Evolutionary conservation across 768 basidiomycete species (phyloP), one percentile per base, ranked within the genome.

Genomic region (Plicaturopsis crispa): DNA sequence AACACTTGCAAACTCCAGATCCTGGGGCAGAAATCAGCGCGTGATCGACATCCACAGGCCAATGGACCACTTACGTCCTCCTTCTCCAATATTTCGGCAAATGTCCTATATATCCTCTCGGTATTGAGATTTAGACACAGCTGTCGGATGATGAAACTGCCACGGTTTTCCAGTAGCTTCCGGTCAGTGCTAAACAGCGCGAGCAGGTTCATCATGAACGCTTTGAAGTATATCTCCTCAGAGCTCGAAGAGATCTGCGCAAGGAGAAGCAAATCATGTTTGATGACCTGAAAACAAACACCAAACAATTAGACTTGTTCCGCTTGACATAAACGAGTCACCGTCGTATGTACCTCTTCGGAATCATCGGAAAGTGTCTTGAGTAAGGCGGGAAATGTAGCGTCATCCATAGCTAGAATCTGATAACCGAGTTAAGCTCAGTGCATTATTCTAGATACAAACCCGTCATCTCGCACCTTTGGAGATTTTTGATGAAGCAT

Each of bases 401-500:
- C 92, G 49, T 97, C 94, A 50, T 97, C 90, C 78, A 94, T 85
- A 0, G 90, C 85, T 31, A 98, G 65, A 44, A 96, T 94, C 93
- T 97, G 35, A 13, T 21, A 5, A 24, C 34, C 7, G 40, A 24
- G 23, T 37, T n/a, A n/a, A n/a, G n/a, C n/a, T n/a, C n/a, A n/a
- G n/a, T n/a, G n/a, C n/a, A n/a, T n/a, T n/a, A n/a, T n/a, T n/a
- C n/a, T n/a, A n/a, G n/a, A n/a, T n/a, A n/a, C n/a, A n/a, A n/a
- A n/a, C n/a, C n/a, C n/a, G n/a, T n/a, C n/a, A n/a, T n/a, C n/a
- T n/a, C n/a, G n/a, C n/a, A 94, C 94, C 62, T 84, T 88, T 0
- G 96, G 96, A 10, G 92, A 91, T 53, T 98, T 97, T 56, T 93
- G 87, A 61, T 99, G 96, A 36, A 99, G 64, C 96, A 99, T 99